These are phyloP conservation scores for Talaromyces nanjingensis DNA, from an alignment of 495 filamentous ascomycete genomes.

Conservation along the genomic window DNA sequence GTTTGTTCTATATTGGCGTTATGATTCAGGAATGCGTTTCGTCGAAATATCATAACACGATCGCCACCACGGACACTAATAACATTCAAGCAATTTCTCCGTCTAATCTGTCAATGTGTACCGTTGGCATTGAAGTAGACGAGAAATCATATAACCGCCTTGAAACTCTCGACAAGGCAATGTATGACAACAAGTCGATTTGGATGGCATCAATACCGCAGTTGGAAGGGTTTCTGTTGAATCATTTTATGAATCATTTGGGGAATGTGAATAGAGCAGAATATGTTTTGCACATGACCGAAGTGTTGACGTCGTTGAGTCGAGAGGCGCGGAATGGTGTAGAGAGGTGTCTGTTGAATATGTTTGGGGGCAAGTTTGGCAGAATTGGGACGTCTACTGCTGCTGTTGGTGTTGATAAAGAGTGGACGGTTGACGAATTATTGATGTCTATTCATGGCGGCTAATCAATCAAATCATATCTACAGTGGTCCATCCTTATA, in stretches of 20 bases:
- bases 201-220: conserved; percentile 16
- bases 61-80: background rate
- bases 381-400: background rate
- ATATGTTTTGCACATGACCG: conserved; percentile 17
- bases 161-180: conserved; percentile 11
- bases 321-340: conserved; percentile 19
- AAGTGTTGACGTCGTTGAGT: conserved; percentile 19
- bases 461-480: background rate
- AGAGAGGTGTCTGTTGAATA: conserved; percentile 23
- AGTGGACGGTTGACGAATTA: conserved; percentile 21
- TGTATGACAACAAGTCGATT: conserved; percentile 5
- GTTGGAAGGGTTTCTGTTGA: conserved; percentile 14
- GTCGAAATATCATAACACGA: conserved; percentile 3
- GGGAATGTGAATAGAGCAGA: conserved; percentile 12
- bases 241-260: conserved; percentile 11
- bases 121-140: background rate
- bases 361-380: conserved; percentile 13
- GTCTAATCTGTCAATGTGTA: background rate
- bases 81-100: background rate
- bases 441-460: conserved; percentile 19
- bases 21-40: conserved; percentile 23
- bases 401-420: conserved; percentile 9
- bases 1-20: conserved; percentile 20
- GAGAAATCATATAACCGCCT: conserved; percentile 7
- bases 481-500: background rate